phyloP scores from a whole-genome alignment of 2,329 filamentous ascomycete genomes.

The Calonectria honghensis region DNA sequence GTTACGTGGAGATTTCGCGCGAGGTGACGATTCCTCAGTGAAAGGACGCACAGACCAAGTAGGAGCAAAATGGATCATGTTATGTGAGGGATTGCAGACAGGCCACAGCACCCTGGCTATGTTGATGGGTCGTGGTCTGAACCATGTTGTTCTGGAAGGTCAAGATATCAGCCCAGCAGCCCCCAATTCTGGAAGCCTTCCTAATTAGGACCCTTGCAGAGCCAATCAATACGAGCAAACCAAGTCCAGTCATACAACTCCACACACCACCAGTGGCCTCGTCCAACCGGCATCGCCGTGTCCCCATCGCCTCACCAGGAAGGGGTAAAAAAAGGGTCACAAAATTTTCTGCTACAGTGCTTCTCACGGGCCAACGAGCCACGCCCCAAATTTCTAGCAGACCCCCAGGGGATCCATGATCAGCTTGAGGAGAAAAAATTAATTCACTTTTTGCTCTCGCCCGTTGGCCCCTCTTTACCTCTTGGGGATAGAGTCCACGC shows the following conservation, averaged over 20 bases:
- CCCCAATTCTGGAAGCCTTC: conserved; percentile 54
- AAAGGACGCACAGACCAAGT: conserved; percentile 8
- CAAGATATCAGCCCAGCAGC: conserved; percentile 39
- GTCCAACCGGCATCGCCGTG: conserved; percentile 55
- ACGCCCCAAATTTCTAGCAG: conserved; percentile 26
- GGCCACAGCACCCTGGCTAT: conserved; percentile 10
- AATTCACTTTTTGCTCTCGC: conserved; percentile 11
- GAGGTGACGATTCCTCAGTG: conserved; percentile 23
- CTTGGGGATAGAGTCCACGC: conserved; percentile 20
- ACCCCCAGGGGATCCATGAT: conserved; percentile 29
- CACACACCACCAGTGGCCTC: conserved; percentile 47
- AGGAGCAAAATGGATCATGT: conserved; percentile 3
- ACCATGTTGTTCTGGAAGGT: conserved; percentile 50
- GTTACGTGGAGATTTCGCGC: conserved; percentile 17
- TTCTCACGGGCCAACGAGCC: conserved; percentile 40
- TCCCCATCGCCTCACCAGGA: conserved; percentile 54
- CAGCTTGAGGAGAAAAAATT: conserved; percentile 29
- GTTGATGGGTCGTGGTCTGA: conserved; percentile 20
- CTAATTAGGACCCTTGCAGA: conserved; percentile 37
- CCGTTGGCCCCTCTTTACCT: conserved; percentile 25
- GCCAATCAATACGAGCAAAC: conserved; percentile 45
- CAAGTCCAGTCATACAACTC: conserved; percentile 36
- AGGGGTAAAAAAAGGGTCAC: conserved; percentile 28
- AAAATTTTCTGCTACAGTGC: conserved; percentile 42
- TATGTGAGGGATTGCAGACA: not conserved